Conservation (phyloP, 345 rosid species). For the Dipteronia dyeriana region DNA sequence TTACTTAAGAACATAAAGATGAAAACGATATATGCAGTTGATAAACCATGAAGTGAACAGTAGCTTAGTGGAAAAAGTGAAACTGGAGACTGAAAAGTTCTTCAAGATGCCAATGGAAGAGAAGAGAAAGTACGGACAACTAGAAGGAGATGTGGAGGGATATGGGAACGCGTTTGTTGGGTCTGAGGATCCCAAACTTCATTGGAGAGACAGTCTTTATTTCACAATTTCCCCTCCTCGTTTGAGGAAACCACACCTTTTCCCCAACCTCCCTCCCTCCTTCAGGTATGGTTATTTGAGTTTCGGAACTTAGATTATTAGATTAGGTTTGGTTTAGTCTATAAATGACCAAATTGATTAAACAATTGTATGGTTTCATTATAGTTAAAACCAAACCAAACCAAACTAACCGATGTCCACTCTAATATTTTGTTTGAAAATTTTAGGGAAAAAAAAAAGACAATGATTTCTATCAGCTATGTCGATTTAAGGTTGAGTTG, state of each 20-base stretch:
- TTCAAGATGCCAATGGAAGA: slow-evolving; percentile 14
- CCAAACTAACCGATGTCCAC: too few relatives aligned
- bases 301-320: too few relatives aligned
- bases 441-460: too few relatives aligned
- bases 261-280: slow-evolving; percentile 20
- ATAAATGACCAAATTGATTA: background rate
- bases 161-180: background rate
- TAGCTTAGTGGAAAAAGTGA: slow-evolving; percentile 13
- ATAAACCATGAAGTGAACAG: slow-evolving; percentile 17
- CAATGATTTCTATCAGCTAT: too few relatives aligned
- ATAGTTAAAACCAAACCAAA: too few relatives aligned
- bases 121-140: slow-evolving; percentile 14
- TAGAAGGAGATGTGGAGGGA: slow-evolving; percentile 1
- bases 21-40: slow-evolving; percentile 22
- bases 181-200: background rate
- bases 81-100: slow-evolving; percentile 6
- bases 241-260: slow-evolving; percentile 7
- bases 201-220: background rate
- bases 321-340: too few relatives aligned
- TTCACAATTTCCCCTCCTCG: background rate
- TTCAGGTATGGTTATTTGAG: background rate
- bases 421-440: too few relatives aligned
- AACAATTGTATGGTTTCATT: too few relatives aligned
- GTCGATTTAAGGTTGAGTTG: too few relatives aligned
- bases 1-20: too few relatives aligned